A percentile compares a stretch with the other conserved stretches of the same genome.
These are phyloP conservation scores for Fusarium sp. DNA, from an alignment of 2,329 filamentous ascomycete species.

Conservation along the genomic window DNA sequence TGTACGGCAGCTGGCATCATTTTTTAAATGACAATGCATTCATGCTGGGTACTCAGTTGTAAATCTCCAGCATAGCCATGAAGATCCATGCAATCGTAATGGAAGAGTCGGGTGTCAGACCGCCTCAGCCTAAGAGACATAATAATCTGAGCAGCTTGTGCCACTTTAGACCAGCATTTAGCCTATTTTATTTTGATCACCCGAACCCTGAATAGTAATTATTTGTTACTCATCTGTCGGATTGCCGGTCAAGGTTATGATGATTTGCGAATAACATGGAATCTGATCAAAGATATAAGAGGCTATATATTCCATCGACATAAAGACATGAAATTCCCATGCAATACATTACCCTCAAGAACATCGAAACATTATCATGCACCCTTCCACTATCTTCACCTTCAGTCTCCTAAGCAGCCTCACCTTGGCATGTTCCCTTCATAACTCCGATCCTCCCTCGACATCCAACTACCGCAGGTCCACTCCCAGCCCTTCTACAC, in stretches of 20 bases:
- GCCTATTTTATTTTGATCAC: no score
- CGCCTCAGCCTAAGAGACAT: not conserved
- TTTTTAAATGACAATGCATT: not conserved
- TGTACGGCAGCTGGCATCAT: not conserved
- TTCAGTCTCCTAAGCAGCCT: not conserved
- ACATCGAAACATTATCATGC: not conserved
- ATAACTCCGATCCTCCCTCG: rapidly evolving
- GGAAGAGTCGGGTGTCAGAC: not conserved
- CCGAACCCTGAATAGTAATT: no score
- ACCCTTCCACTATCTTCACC: not conserved
- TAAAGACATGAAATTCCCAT: not conserved
- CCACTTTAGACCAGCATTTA: no score
- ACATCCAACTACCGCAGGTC: not conserved
- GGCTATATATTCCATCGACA: rapidly evolving
- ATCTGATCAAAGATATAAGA: not conserved
- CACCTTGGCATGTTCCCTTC: not conserved
- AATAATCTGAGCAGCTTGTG: rapidly evolving
- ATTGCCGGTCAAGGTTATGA: not conserved
- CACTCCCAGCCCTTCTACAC: not conserved
- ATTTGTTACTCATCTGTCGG: not conserved
- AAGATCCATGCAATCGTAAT: not conserved
- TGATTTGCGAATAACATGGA: not conserved
- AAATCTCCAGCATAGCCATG: not conserved
- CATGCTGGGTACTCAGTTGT: not conserved
- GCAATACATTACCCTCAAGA: not conserved